Evolutionary conservation across 371 early-diverging fungal species (phyloP).

Genomic region (Lichtheimia hyalospora): DNA sequence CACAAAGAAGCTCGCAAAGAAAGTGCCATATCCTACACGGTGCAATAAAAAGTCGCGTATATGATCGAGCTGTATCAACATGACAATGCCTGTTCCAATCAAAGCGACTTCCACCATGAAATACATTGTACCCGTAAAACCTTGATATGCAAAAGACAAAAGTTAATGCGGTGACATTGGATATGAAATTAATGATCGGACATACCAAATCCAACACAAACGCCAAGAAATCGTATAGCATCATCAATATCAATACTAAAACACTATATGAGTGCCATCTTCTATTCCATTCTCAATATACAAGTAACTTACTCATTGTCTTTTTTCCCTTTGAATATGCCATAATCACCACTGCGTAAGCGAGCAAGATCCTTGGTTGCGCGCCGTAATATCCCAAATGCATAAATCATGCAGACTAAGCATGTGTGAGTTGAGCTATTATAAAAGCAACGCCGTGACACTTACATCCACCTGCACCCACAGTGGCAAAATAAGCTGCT

Average conservation of each 20-base stretch:
- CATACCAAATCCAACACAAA: conserved; percentile 47
- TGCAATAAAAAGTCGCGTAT: conserved; percentile 29
- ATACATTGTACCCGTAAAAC: conserved; percentile 49
- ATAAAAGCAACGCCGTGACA: neutral
- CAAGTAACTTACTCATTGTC: conserved; percentile 29
- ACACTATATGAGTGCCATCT: neutral
- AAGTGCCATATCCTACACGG: conserved; percentile 38
- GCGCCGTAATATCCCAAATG: conserved; percentile 43
- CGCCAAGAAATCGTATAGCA: conserved; percentile 49
- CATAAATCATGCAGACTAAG: conserved; percentile 39
- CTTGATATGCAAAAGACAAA: conserved; percentile 14
- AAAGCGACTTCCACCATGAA: conserved; percentile 41
- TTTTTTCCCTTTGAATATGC: conserved; percentile 47
- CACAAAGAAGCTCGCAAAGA: conserved; percentile 46
- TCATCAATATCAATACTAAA: conserved; percentile 49
- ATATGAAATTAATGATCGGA: neutral
- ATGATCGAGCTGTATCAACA: conserved; percentile 32
- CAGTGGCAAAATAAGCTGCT: conserved; percentile 32
- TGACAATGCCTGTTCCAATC: conserved; percentile 32
- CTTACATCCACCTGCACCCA: conserved; percentile 45
- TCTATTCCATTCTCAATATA: neutral
- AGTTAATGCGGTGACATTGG: neutral
- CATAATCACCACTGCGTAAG: conserved; percentile 43
- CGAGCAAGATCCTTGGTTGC: conserved; percentile 44
- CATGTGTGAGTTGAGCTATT: neutral